Percentiles rank a stretch among this genome's conserved stretches.
Conservation (phyloP, 441 rosid genomes). For the Gossypium trilobum region DNA sequence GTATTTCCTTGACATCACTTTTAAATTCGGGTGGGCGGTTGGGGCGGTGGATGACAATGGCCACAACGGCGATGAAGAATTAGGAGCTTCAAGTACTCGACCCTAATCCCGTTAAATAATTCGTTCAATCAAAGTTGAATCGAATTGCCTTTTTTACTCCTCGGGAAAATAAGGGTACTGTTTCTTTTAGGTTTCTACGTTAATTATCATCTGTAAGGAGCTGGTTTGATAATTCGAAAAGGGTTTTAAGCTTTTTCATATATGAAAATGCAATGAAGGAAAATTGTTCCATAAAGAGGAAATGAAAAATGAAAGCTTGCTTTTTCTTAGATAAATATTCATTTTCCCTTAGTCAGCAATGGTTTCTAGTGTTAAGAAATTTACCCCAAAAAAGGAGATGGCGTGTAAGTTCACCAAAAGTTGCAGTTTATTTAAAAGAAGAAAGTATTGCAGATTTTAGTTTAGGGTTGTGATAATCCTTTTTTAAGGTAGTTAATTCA, state of each 20-base stretch:
- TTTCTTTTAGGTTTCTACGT: not conserved
- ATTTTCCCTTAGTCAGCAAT: not conserved
- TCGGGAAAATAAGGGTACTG: not conserved
- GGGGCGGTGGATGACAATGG: slow-evolving; percentile 22
- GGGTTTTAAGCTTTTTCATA: not conserved
- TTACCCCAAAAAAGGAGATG: not conserved
- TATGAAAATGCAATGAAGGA: not conserved
- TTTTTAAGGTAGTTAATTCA: not conserved
- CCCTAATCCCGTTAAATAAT: not conserved
- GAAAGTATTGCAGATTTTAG: not conserved
- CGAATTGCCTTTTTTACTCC: not conserved
- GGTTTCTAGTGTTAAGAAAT: not conserved
- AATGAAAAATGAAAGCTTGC: not conserved
- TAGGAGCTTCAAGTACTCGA: not conserved
- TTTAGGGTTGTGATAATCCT: not conserved
- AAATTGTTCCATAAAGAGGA: slow-evolving; percentile 1
- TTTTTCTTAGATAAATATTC: not conserved
- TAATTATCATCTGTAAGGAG: not conserved
- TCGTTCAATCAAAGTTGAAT: slow-evolving; percentile 5
- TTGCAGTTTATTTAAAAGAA: not conserved
- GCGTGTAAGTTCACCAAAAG: not conserved
- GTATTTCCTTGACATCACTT: slow-evolving; percentile 53
- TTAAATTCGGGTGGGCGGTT: slow-evolving; percentile 31
- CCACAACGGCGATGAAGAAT: slow-evolving; percentile 22
- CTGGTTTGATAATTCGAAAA: not conserved